These are phyloP conservation scores for Candida tammaniensis DNA, from an alignment of 805 yeast genomes.

Conservation along the genomic window DNA sequence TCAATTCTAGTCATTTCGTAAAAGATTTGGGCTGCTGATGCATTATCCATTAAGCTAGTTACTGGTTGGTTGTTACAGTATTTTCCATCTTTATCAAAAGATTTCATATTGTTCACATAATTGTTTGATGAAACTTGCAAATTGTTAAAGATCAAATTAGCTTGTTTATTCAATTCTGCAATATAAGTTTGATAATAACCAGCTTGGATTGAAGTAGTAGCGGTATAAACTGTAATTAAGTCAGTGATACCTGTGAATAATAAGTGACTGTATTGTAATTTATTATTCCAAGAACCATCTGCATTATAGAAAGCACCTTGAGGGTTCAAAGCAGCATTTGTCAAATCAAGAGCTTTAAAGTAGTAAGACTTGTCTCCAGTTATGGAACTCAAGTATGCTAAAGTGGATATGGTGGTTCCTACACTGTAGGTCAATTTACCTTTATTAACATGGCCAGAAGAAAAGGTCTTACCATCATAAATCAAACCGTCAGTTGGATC, in stretches of 20 bases:
- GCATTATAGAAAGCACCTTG: conserved; percentile 17
- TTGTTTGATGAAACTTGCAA: conserved; percentile 13
- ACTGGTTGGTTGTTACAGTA: conserved; percentile 9
- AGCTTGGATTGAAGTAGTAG: conserved; percentile 14
- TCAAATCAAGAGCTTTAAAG: conserved; percentile 17
- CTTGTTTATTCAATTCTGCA: conserved; percentile 15
- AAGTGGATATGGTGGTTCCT: conserved; percentile 22
- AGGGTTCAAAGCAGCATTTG: conserved; percentile 15
- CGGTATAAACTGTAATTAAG: conserved; percentile 14
- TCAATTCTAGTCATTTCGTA: conserved; percentile 11
- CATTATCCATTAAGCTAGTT: conserved; percentile 17
- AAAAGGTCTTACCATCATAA: conserved; percentile 20
- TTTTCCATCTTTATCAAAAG: conserved; percentile 5
- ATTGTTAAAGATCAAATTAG: conserved; percentile 11
- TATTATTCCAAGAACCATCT: conserved; percentile 22
- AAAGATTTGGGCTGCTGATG: conserved; percentile 21
- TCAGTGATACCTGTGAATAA: conserved; percentile 23
- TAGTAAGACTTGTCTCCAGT: conserved; percentile 16
- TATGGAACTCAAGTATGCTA: conserved; percentile 15
- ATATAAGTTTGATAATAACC: conserved; percentile 7
- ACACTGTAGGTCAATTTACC: conserved; percentile 25
- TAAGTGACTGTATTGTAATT: conserved; percentile 19
- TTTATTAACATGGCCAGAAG: conserved; percentile 17
- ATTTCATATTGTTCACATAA: conserved; percentile 6
- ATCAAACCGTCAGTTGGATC: conserved; percentile 23